Percentiles rank a stretch among this genome's conserved stretches.
phyloP scores from a whole-genome alignment of 768 basidiomycete species.

The Crucibulum laeve region DNA sequence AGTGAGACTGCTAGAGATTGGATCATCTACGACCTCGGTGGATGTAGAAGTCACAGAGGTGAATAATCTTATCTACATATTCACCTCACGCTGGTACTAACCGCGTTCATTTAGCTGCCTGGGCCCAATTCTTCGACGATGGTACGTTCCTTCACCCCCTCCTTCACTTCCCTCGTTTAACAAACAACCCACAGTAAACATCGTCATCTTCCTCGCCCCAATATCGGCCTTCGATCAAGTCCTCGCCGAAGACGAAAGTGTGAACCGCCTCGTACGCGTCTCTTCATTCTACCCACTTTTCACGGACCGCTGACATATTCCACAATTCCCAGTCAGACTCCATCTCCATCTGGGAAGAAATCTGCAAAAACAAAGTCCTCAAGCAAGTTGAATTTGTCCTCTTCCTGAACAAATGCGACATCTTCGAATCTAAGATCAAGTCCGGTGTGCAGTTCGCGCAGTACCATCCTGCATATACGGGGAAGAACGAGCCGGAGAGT shows the following conservation, averaged over 20 bases:
- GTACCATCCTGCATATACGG: too few species aligned
- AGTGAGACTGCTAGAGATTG: constrained; percentile 39
- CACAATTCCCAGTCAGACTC: constrained; percentile 41
- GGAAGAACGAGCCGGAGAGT: too few species aligned
- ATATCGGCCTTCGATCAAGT: constrained; percentile 62
- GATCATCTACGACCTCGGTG: constrained; percentile 68
- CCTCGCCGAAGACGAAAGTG: constrained; percentile 50
- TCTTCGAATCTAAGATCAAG: constrained; percentile 49
- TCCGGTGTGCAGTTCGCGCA: constrained; percentile 48
- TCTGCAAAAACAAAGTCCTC: constrained; percentile 56
- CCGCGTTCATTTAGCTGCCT: constrained; percentile 38
- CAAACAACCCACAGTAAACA: constrained; percentile 36
- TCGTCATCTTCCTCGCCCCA: constrained; percentile 65
- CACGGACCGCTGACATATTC: too few species aligned
- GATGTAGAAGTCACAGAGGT: constrained; percentile 55
- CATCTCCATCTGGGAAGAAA: constrained; percentile 52
- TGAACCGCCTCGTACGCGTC: constrained; percentile 55
- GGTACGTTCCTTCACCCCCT: constrained; percentile 27
- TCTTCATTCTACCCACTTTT: constrained; percentile 1
- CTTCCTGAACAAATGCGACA: constrained; percentile 61
- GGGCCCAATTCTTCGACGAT: constrained; percentile 70
- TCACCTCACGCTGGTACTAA: constrained; percentile 1
- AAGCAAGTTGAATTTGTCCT: constrained; percentile 50
- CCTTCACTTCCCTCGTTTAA: constrained; percentile 2
- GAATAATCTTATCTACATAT: constrained; percentile 8